Conservation (phyloP, 2,329 filamentous ascomycete species). For the Coniochaeta hoffmannii region DNA sequence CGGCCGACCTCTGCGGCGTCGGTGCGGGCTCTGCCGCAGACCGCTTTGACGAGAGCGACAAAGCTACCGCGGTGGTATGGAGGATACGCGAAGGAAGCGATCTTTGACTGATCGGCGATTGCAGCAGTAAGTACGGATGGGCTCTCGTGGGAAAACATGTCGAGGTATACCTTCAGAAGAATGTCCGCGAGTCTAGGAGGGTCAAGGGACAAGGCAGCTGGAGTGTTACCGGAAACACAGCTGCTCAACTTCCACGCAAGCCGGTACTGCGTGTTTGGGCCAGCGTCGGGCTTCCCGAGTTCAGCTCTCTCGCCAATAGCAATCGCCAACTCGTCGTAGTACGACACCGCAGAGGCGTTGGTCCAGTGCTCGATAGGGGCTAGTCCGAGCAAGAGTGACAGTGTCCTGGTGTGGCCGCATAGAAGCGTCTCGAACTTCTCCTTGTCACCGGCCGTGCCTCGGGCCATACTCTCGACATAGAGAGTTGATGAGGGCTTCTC, state of each 20-base stretch:
- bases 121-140: conserved; percentile 8
- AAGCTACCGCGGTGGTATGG: conserved; percentile 31
- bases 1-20: conserved; percentile 25
- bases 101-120: conserved; percentile 2
- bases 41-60: conserved; percentile 27
- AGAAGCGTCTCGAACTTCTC: conserved; percentile 33
- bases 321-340: conserved; percentile 17
- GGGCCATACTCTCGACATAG: conserved; percentile 37
- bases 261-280: conserved; percentile 15
- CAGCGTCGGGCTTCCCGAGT: conserved; percentile 7
- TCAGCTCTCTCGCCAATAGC: not conserved
- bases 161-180: conserved; percentile 32
- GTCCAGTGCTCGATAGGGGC: conserved; percentile 42
- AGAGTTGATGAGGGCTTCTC: conserved; percentile 34
- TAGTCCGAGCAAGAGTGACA: conserved; percentile 44
- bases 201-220: conserved; percentile 20
- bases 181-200: conserved; percentile 27
- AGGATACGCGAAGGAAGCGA: conserved; percentile 11
- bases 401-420: conserved; percentile 34
- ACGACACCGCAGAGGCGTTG: conserved; percentile 30
- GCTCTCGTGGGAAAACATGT: conserved; percentile 37
- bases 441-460: conserved; percentile 18
- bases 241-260: conserved; percentile 21
- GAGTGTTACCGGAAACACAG: conserved; percentile 6
- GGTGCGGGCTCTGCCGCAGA: conserved; percentile 25